Evolutionary conservation across 129 eudicot species (phyloP).

Genomic region (Smallanthus sonchifolius): DNA sequence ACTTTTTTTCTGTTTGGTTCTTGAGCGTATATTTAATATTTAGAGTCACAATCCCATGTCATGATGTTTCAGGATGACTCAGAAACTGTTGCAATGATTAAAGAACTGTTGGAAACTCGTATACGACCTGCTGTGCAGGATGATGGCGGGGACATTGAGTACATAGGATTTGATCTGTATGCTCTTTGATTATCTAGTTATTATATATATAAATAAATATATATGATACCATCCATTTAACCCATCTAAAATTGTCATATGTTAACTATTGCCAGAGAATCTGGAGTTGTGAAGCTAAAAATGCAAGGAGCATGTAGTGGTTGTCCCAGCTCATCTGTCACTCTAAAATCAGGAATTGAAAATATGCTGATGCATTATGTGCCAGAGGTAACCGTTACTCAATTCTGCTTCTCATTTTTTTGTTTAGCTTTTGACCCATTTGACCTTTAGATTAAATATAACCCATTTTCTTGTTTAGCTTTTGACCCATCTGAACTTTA

Average conservation of each 20-base stretch:
- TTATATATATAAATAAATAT: neutral
- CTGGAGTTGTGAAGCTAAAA: conserved; percentile 84
- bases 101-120: conserved; percentile 92
- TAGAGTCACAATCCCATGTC: neutral
- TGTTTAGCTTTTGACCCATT: neutral
- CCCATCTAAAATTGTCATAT: neutral
- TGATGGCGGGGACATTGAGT: conserved; percentile 97
- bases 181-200: conserved; percentile 17
- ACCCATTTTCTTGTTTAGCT: neutral
- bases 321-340: conserved; percentile 98
- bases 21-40: neutral
- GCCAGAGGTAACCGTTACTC: conserved; percentile 56
- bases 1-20: neutral
- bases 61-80: conserved; percentile 74
- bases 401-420: neutral
- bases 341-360: conserved; percentile 95
- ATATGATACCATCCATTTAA: neutral
- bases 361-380: conserved; percentile 98
- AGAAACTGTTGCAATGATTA: conserved; percentile 97
- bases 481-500: neutral
- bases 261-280: conserved; percentile 41
- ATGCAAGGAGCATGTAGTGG: conserved; percentile 99
- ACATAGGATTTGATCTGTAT: conserved; percentile 80
- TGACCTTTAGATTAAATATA: neutral
- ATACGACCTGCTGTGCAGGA: conserved; percentile 98